Conservation (phyloP, 2,329 filamentous ascomycete species). For the Pseudogymnoascus pannorum region DNA sequence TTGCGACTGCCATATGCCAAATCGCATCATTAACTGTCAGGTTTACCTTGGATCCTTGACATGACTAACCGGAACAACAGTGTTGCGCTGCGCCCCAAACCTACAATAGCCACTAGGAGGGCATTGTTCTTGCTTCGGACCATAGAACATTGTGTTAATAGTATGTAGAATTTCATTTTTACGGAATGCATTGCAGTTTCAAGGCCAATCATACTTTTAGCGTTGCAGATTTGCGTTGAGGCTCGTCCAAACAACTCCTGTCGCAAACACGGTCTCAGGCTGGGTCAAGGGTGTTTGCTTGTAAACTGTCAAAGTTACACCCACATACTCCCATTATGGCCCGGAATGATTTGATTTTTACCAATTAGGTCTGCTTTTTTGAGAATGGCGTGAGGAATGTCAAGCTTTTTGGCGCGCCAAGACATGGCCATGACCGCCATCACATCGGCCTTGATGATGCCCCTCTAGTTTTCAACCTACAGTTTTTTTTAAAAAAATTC, state of each 20-base stretch:
- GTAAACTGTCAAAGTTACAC: slow-evolving; percentile 5
- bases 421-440: not conserved
- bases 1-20: not conserved
- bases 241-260: not conserved
- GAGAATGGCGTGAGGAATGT: not conserved
- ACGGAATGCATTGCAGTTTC: slow-evolving; percentile 5
- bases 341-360: not conserved
- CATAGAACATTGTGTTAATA: not conserved
- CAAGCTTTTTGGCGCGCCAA: slow-evolving; percentile 6
- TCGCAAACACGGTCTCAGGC: slow-evolving; percentile 1
- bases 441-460: not conserved
- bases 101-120: not conserved
- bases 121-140: slow-evolving; percentile 2
- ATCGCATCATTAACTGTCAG: not conserved
- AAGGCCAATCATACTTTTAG: not conserved
- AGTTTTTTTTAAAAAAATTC: not conserved
- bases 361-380: not conserved
- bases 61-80: not conserved
- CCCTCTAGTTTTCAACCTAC: not conserved
- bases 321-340: not conserved
- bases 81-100: not conserved
- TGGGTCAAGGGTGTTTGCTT: slow-evolving; percentile 3
- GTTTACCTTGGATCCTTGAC: not conserved
- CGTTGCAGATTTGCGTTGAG: not conserved
- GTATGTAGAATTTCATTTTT: not conserved